Conservation (phyloP, 2,329 filamentous ascomycete genomes). For the Emergomyces pasteurianus region DNA sequence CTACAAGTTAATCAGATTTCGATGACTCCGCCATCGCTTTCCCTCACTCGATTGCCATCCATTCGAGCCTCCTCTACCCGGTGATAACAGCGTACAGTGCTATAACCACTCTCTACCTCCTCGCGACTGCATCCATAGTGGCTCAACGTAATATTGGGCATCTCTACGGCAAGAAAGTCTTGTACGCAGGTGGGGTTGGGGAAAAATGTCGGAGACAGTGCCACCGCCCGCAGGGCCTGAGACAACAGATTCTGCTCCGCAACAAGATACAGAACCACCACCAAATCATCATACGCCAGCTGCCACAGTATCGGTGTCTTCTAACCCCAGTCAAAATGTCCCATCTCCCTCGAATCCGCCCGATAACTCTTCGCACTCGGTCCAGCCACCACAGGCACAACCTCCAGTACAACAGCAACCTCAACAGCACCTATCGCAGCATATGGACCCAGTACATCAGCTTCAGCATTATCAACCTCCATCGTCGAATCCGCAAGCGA, state of each 20-base stretch:
- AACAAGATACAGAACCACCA: conserved; percentile 2
- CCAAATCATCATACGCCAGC: neutral
- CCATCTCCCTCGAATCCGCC: conserved; percentile 10
- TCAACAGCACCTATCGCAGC: conserved; percentile 8
- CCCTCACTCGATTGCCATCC: neutral
- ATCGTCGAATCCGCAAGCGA: neutral
- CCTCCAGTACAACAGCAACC: conserved; percentile 26
- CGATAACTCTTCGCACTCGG: conserved; percentile 12
- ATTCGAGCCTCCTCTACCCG: neutral
- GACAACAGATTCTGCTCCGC: conserved; percentile 8
- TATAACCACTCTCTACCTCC: neutral
- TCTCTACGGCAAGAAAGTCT: neutral
- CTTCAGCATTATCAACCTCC: conserved; percentile 1
- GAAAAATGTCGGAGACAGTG: neutral
- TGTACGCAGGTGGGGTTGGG: neutral
- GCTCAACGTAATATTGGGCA: neutral
- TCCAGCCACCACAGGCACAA: conserved; percentile 31
- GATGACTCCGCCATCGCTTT: neutral
- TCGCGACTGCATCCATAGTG: neutral
- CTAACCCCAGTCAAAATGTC: conserved; percentile 15
- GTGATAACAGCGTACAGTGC: neutral
- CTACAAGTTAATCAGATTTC: neutral
- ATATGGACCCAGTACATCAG: conserved; percentile 5
- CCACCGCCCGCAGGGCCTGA: conserved; percentile 3
- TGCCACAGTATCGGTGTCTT: conserved; percentile 14